Evolutionary conservation across 495 filamentous ascomycete genomes (phyloP), one percentile per base, ranked within the genome.

Genomic region (Xylaria intraflava): DNA sequence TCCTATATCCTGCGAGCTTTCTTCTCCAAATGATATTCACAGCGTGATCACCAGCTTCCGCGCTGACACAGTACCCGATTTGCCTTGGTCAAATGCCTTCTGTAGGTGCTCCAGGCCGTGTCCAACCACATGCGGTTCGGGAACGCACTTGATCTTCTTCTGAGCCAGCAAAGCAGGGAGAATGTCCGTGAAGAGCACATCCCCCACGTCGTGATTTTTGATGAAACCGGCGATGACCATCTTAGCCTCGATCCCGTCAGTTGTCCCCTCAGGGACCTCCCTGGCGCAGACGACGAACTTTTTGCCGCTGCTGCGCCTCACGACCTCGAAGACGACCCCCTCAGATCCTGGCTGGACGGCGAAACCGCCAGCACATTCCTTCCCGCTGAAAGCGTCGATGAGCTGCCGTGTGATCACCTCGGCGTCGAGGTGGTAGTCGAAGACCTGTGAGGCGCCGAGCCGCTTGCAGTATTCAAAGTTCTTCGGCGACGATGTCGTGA

Each of bases 351-450:
- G 39, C n/a, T 51, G 29, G 41, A 61, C 24, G 29, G 44, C 52
- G 39, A 46, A 58, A n/a, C 26, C 60, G 30, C 62, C 60, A 0
- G 46, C 60, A 19, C 57, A 51, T 7, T 14, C 26, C 49, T 55
- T 59, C 5, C 53, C 60, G 43, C 61, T 51, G 26, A 69, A 55
- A 2, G 69, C 70, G 9, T 57, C 46, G 0, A 69, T 49, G 12
- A 78, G 51, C 3, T 72, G 59, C 41, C 64, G 46, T 20, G 66
- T 59, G 3, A 75, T 53, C 49, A 61, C 59, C 16, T 49, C 22
- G 41, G 63, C 55, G 8, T 71, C 73, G 65, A n/a, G n/a, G n/a
- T n/a, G n/a, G n/a, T 88, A 85, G 62, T 88, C 82, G 55, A 86
- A 81, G 0, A 76, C 78, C 14, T 65, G 49, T 4, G 53, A 64